A percentile compares a stretch with the other conserved stretches of the same genome.
phyloP scores from a whole-genome alignment of 2,329 filamentous ascomycete genomes.

The Incumbomyces lentus region DNA sequence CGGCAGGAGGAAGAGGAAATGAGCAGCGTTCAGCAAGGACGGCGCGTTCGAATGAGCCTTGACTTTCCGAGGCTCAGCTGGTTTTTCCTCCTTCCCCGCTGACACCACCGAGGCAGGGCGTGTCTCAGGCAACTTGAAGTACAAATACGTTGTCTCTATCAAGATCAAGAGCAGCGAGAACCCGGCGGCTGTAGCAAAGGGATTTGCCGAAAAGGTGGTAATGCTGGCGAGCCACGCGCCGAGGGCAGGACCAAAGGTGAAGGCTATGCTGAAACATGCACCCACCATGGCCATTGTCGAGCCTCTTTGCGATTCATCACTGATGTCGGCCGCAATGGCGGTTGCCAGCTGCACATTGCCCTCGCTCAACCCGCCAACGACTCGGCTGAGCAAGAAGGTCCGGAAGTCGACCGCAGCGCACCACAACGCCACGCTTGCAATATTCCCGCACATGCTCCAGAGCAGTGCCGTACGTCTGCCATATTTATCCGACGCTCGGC shows the following conservation, averaged over 20 bases:
- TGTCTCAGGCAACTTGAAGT: constrained; percentile 76
- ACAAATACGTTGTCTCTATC: constrained; percentile 79
- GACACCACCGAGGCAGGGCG: constrained; percentile 46
- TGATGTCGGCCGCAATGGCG: constrained; percentile 93
- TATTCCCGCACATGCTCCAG: constrained; percentile 86
- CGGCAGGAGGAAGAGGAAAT: constrained; percentile 87
- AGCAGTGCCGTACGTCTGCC: constrained; percentile 79
- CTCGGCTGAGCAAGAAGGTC: constrained; percentile 84
- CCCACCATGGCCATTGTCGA: constrained; percentile 94
- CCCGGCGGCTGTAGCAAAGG: constrained; percentile 83
- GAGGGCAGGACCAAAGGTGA: constrained; percentile 88
- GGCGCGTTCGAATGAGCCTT: constrained; percentile 64
- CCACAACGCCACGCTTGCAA: constrained; percentile 88
- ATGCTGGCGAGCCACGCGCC: constrained; percentile 77
- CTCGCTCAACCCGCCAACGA: constrained; percentile 89
- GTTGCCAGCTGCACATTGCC: constrained; percentile 94
- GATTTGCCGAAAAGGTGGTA: constrained; percentile 70
- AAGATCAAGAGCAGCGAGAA: constrained; percentile 79
- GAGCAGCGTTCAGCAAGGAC: constrained; percentile 67
- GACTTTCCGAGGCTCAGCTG: constrained; percentile 19
- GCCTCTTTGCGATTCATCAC: constrained; percentile 70
- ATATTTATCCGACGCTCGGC: constrained; percentile 74
- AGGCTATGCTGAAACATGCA: constrained; percentile 92
- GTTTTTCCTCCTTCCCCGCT: constrained; percentile 22
- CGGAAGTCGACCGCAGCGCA: constrained; percentile 87